Evolutionary conservation across 441 rosid genomes (phyloP), one percentile per base, ranked within the genome.

Genomic region (Adansonia gregorii): DNA sequence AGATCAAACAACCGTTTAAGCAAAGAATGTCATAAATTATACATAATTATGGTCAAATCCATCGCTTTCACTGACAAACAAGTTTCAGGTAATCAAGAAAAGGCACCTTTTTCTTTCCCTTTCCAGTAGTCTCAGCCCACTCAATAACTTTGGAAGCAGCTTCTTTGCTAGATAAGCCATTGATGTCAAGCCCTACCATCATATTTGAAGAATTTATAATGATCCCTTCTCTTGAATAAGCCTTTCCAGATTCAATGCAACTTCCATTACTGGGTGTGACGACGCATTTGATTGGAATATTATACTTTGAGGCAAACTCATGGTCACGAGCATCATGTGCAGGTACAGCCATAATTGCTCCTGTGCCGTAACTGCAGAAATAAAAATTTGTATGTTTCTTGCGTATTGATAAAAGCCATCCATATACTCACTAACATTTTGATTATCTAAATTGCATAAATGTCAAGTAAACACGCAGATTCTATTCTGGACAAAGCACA

Each of bases 281-380:
- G n/a, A 95, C 99, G 90, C 85, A 83, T 74, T 19, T 69, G 56
- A 92, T 84, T 2, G 98, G 93, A 83, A 95, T 89, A 78, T 84
- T 83, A 81, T 86, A 91, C 86, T 89, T 92, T 60, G 83, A 60
- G 24, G 99, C 98, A 88, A 95, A 95, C 82, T 94, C 97, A 80
- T 86, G 76, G 80, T 95, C 99, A 74, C 97, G 91, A 15, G 85
- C 76, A 74, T 95, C 99, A 80, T 95, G 99, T 41, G 98, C 98
- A 75, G 98, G 99, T 63, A 94, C 99, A 2, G 98, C 98, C 98
- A 95, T 92, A 77, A 94, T 92, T 76, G 99, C 99, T 83, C 98
- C 99, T 10, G 99, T 95, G 82, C 99, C 98, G 78, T 94, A 95
- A 82, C 99, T 95, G 92, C 74, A 82, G 22, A 67, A 27, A 75